Conservation (phyloP, 768 basidiomycete species). For the Tremella fuciformis region DNA sequence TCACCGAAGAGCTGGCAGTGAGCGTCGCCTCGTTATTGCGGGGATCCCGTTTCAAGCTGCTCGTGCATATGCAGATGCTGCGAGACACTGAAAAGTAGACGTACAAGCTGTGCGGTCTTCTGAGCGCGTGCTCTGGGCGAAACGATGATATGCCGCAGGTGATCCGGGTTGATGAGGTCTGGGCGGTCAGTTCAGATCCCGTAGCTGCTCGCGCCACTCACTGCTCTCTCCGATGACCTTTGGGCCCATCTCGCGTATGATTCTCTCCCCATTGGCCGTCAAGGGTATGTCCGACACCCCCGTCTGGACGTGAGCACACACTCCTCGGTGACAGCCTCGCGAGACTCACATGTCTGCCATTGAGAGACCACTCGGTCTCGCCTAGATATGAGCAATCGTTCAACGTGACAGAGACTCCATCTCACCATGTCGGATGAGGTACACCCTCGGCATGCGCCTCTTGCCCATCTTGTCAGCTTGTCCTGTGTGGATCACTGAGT, state of each 20-base stretch:
- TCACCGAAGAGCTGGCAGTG: constrained; percentile 40
- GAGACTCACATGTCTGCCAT: constrained; percentile 56
- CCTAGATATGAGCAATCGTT: constrained; percentile 55
- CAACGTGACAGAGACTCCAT: neutral
- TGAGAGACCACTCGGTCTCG: constrained; percentile 91
- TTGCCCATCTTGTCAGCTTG: constrained; percentile 13
- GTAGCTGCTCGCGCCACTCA: constrained; percentile 54
- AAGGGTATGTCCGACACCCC: constrained; percentile 84
- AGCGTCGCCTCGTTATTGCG: neutral
- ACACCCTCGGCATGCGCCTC: constrained; percentile 64
- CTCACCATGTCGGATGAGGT: constrained; percentile 74
- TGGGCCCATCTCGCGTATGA: constrained; percentile 64
- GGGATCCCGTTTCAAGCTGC: neutral
- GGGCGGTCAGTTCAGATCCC: neutral
- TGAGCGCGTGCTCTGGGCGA: constrained; percentile 87
- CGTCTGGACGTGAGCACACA: constrained; percentile 58
- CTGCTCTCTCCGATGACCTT: constrained; percentile 73
- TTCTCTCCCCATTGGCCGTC: constrained; percentile 69
- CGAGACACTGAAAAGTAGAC: constrained; percentile 12
- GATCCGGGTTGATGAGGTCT: constrained; percentile 76
- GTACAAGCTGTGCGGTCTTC: constrained; percentile 70
- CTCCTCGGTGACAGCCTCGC: neutral
- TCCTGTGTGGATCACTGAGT: no score
- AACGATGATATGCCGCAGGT: constrained; percentile 70
- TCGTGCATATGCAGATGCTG: neutral